Evolutionary conservation across 1,284 basidiomycete genomes (phyloP), one percentile per base, ranked within the genome.

Genomic region (Leccinum pachyderme): DNA sequence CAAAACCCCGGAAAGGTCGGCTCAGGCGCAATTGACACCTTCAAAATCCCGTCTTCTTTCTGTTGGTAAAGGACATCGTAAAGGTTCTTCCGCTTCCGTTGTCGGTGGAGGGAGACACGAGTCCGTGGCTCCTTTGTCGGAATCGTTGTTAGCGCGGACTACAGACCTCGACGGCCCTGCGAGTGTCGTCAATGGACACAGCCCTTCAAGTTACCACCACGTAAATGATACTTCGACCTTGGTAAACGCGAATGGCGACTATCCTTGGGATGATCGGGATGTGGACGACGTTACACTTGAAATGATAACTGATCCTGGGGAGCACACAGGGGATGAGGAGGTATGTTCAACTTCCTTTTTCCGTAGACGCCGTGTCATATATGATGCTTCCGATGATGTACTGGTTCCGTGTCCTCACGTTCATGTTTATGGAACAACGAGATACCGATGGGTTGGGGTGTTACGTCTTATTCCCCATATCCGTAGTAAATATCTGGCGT

Each of bases 241-340:
- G 32, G 61, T 65, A 5, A 60, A 65, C 29, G 48, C 61, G 13
- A 63, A 65, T 5, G 62, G 62, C 28, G 54, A 52, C 11, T 57
- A 64, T 55, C 41, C 56, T 29, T 72, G 69, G 67, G 69, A 69
- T 27, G 66, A 70, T 28, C 64, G 63, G 41, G 72, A 66, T 37
- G 59, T 37, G 44, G 73, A 74, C 28, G 73, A 69, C 29, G 75
- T 81, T 69, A 75, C 75, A 2, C 69, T 87, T 56, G 87, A 89
- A 59, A 81, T 90, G 80, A 68, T 88, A 47, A 89, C 87, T 2
- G 87, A 89, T 54, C 70, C 80, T 2, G 77, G 81, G 43, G 86
- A 88, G 53, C 82, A 80, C 1, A 77, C 81, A 25, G 75, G 87
- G 2, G 87, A 89, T 60, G 87, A 89, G 64, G 87, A 89, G 64